A percentile compares a stretch with the other conserved stretches of the same genome.
These are phyloP conservation scores for Macrolepiota fuliginosa DNA, from an alignment of 768 basidiomycete genomes.

Conservation along the genomic window DNA sequence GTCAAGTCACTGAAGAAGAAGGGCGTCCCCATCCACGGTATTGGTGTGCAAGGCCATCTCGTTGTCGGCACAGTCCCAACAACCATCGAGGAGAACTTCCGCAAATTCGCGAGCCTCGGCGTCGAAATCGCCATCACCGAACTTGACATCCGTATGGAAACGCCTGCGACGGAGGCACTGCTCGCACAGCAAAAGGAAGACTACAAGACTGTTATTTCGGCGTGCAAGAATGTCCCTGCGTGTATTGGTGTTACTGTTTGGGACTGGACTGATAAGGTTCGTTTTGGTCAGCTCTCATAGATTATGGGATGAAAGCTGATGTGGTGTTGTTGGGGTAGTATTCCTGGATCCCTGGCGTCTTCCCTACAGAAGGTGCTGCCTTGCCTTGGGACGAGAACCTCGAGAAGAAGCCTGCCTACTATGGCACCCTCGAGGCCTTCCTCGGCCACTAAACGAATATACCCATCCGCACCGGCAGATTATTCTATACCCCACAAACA, in stretches of 20 bases:
- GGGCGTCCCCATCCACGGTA: slow-evolving; percentile 51
- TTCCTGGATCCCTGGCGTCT: slow-evolving; percentile 37
- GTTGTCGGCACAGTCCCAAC: slow-evolving; percentile 53
- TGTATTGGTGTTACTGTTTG: slow-evolving; percentile 43
- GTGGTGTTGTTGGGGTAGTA: slow-evolving; percentile 22
- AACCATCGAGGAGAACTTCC: slow-evolving; percentile 42
- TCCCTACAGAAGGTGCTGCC: slow-evolving; percentile 35
- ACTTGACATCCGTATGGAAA: slow-evolving; percentile 56
- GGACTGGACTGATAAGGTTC: slow-evolving; percentile 41
- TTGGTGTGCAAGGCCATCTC: slow-evolving; percentile 57
- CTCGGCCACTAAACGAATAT: background rate
- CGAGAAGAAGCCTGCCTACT: background rate
- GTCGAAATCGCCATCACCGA: slow-evolving; percentile 65
- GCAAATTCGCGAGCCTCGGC: slow-evolving; percentile 54
- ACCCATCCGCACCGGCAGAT: background rate
- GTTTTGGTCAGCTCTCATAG: background rate
- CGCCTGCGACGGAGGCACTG: slow-evolving; percentile 46
- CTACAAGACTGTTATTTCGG: slow-evolving; percentile 48
- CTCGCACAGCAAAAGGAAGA: slow-evolving; percentile 53
- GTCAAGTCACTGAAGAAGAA: slow-evolving; percentile 40
- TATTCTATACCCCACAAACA: background rate
- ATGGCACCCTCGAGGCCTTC: background rate
- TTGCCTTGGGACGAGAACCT: slow-evolving; percentile 31
- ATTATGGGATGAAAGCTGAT: background rate
- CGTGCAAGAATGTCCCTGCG: slow-evolving; percentile 41